Base-by-base conservation (phyloP, 441 rosid genomes). In the Populus trichocarpa region DNA sequence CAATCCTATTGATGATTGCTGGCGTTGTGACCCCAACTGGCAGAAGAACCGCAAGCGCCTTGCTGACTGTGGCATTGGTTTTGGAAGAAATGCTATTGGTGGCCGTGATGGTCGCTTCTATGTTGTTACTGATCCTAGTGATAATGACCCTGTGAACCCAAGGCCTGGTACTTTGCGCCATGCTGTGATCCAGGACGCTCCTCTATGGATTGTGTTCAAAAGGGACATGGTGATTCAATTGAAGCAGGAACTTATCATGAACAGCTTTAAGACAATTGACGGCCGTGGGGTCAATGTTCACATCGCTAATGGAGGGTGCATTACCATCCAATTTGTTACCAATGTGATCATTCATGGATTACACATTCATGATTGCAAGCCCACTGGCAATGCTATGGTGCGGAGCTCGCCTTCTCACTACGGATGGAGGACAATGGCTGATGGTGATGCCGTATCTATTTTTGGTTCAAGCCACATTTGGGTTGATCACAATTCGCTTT, bases 381-480 rank as follows among this genome's bases (percentile, higher is more conserved):
- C 98, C 33, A 93, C 97, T 1, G 99, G 99, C 11, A 92, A 95
- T 77, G 97, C 99, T 70, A 79, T 89, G 93, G 96, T 95, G 75
- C 85, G 99, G 81, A 95, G 98, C 88, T 91, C 99, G 0, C 93
- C 96, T 0, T 80, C 81, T 14, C 98, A 93, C 69, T 93, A 78
- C 30, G 98, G 98, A 11, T 93, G 96, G 98, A 90, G 99, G 81
- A 92, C 96, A 23, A 90, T 93, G 92, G 94, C 99, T 0, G 99
- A 95, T 63, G 99, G 99, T 2, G 99, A 95, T 63, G 99, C 89
- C n/a, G 69, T 95, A 79, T 95, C 99, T 16, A 93, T 95, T 46
- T 95, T 92, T 69, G 96, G 94, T 2, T 92, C 99, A 20, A 95
- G 99, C 78, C 98, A 93, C 79, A 79, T 95, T 3, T 95, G 99